phyloP scores from a whole-genome alignment of 2,329 filamentous ascomycete species.

The Iodosphaeria phyllophila region DNA sequence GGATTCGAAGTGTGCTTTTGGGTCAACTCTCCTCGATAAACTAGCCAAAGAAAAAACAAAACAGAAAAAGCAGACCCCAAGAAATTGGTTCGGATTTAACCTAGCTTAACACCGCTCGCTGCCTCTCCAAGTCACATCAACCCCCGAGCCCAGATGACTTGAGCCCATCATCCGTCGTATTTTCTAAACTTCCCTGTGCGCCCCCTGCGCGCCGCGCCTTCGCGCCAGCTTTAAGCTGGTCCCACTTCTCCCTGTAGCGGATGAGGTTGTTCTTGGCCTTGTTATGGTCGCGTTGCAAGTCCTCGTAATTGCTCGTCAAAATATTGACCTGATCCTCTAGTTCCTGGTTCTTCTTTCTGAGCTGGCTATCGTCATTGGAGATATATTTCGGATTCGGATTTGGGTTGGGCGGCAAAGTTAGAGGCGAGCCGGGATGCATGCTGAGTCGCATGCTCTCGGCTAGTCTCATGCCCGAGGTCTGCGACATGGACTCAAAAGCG shows the following conservation, averaged over 20 bases:
- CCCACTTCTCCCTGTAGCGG: constrained; percentile 42
- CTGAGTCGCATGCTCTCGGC: constrained; percentile 64
- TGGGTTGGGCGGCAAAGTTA: too few relatives aligned
- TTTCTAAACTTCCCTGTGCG: constrained; percentile 3
- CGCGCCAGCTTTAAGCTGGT: constrained; percentile 39
- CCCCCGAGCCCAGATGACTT: too few relatives aligned
- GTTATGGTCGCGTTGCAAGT: constrained; percentile 42
- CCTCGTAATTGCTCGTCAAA: constrained; percentile 40
- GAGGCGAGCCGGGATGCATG: constrained; percentile 38
- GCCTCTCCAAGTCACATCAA: too few relatives aligned
- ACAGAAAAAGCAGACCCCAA: too few relatives aligned
- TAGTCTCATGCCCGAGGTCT: constrained; percentile 69
- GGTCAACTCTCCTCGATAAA: too few relatives aligned
- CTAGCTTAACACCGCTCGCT: too few relatives aligned
- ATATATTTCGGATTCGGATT: too few relatives aligned
- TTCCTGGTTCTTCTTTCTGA: constrained; percentile 36
- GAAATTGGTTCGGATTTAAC: too few relatives aligned
- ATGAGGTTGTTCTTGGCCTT: constrained; percentile 35
- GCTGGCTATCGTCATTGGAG: constrained; percentile 22
- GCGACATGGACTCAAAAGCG: constrained; percentile 81
- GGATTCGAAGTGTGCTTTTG: too few relatives aligned
- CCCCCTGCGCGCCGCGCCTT: constrained; percentile 26
- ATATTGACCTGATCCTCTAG: constrained; percentile 47
- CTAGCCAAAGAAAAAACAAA: too few relatives aligned
- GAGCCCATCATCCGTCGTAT: constrained; percentile 1